Conservation (phyloP, 1,284 basidiomycete genomes). For the Apiotrichum siamense region DNA sequence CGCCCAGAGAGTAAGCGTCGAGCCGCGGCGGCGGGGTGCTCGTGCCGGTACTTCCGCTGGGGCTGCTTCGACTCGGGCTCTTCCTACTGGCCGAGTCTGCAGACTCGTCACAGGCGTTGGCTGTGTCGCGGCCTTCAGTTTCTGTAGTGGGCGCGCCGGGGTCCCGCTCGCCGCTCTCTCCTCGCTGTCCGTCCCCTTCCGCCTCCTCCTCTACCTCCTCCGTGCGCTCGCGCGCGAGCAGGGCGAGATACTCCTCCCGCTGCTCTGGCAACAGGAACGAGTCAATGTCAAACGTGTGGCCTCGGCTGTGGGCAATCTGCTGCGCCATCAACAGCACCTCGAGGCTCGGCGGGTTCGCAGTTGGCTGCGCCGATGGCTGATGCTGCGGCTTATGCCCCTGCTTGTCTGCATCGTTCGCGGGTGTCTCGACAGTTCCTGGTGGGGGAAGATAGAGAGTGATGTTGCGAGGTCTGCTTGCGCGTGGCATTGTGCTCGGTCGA, state of each 20-base stretch:
- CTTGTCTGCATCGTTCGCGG: background rate
- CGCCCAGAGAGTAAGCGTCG: too few relatives aligned
- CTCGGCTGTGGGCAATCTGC: slow-evolving; percentile 25
- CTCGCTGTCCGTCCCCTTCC: background rate
- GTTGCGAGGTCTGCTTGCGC: slow-evolving; percentile 16
- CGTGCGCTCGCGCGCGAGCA: slow-evolving; percentile 1
- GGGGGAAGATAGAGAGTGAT: slow-evolving; percentile 31
- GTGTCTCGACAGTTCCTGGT: background rate
- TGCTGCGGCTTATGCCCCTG: background rate
- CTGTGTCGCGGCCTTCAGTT: too few relatives aligned
- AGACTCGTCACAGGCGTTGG: too few relatives aligned
- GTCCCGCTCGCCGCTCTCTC: too few relatives aligned
- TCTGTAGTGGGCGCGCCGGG: too few relatives aligned
- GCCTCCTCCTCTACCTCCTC: background rate
- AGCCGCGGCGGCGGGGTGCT: too few relatives aligned
- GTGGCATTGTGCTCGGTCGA: slow-evolving; percentile 20
- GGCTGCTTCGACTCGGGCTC: too few relatives aligned
- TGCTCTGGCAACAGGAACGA: slow-evolving; percentile 26
- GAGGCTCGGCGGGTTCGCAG: slow-evolving; percentile 13
- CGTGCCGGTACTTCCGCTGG: too few relatives aligned
- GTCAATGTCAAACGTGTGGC: slow-evolving; percentile 35
- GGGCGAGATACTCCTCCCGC: slow-evolving; percentile 22
- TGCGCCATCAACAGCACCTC: slow-evolving; percentile 34
- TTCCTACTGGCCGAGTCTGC: too few relatives aligned
- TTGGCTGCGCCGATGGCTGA: background rate